phyloP scores from a whole-genome alignment of 441 rosid species.

The Syzygium syzygioides region DNA sequence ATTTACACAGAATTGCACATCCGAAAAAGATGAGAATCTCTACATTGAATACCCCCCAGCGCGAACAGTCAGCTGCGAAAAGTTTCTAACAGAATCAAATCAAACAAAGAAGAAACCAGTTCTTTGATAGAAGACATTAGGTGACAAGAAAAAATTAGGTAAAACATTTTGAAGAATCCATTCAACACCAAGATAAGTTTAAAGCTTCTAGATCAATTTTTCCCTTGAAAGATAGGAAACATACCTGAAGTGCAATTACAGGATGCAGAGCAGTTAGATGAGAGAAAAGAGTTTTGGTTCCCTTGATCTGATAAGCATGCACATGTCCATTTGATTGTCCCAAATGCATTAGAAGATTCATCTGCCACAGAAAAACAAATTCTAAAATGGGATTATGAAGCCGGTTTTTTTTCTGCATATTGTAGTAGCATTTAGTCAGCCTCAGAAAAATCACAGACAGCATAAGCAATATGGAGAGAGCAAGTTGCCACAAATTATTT shows the following conservation, averaged over 20 bases:
- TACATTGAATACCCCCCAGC: not conserved
- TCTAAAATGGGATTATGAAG: not conserved
- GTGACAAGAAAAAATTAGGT: not conserved
- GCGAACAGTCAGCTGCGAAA: not conserved
- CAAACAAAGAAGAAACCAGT: not conserved
- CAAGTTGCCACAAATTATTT: not conserved
- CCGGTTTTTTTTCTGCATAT: not conserved
- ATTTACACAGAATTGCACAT: not conserved
- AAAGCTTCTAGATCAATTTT: not conserved
- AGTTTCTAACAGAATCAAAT: not conserved
- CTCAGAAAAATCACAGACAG: not conserved
- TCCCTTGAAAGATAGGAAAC: slow-evolving; percentile 1
- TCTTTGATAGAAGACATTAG: not conserved
- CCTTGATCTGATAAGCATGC: slow-evolving; percentile 42
- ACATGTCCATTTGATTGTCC: slow-evolving; percentile 64
- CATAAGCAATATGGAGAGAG: not conserved
- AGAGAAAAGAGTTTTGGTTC: slow-evolving; percentile 35
- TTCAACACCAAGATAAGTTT: not conserved
- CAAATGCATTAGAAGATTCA: slow-evolving; percentile 38
- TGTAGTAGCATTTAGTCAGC: not conserved
- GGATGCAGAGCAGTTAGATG: slow-evolving; percentile 68
- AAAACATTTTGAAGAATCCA: not conserved
- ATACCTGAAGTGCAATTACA: slow-evolving; percentile 84
- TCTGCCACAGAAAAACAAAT: slow-evolving; percentile 25
- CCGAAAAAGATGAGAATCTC: not conserved